Base-by-base conservation (phyloP, 306 rosid genomes). In the Rosa rugosa region DNA sequence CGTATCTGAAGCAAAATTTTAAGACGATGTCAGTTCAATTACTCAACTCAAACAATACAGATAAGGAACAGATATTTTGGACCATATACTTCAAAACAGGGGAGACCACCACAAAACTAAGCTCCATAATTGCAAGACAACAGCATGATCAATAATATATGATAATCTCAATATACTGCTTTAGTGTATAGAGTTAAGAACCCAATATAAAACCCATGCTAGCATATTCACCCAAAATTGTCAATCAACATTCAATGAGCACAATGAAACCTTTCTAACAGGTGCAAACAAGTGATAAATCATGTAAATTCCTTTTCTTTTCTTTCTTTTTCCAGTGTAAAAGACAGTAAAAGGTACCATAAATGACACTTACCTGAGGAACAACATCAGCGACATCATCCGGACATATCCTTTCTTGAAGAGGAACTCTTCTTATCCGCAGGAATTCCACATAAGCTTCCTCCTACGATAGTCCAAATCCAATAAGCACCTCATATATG, bases 381-480 rank as follows among this genome's bases (percentile, higher is more conserved):
- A 90, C 87, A 86, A 93, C 84, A 80, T 91, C 93, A 71, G 87
- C 5, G 41, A 83, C 97, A 80, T 87, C 90, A 73, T 86, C 85
- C n/a, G 88, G 83, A 80, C 83, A 82, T 47, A 34, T 50, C 85
- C 87, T 89, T 86, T 88, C 96, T 76, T 85, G 85, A 79, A 95
- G 92, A 70, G 93, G 97, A 70, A 91, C 83, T 75, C 94, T 87
- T 90, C 92, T 90, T 82, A 86, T 85, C 63, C 79, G 88, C 63
- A 90, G 84, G 77, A 91, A 93, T 75, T 93, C 99, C 20, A 93
- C 93, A 63, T 95, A 95, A 79, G 94, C 85, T 80, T 88, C 96
- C 83, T 95, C 99, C 99, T 95, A 79, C 72, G 79, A 75, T 34
- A 56, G 27, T 44, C 53, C 18, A 60, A 80, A 51, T 5, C 36